Evolutionary conservation across 768 basidiomycete genomes (phyloP), one percentile per base, ranked within the genome.

Genomic region (Gymnopilus junonius): DNA sequence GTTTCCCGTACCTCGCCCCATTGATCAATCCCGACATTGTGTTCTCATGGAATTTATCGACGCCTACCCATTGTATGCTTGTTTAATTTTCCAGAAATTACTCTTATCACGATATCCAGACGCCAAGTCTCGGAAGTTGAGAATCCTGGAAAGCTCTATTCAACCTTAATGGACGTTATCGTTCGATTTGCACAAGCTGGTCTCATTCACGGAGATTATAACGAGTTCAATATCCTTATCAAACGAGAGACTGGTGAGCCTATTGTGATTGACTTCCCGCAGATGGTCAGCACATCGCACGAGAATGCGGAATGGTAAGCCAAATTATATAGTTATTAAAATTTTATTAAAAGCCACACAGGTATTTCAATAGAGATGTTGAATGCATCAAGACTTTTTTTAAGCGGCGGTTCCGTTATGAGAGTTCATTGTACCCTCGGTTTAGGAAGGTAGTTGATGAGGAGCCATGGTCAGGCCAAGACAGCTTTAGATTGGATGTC

Each of bases 341-440:
- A n/a, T n/a, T n/a, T n/a, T n/a, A n/a, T n/a, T n/a, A n/a, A n/a
- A 37, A 46, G 31, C 25, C 12, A 34, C 34, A n/a, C 60, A 65
- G 96, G 94, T 99, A 97, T 79, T 99, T 99, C 79, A 97, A 99
- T 76, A 90, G 97, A 21, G 97, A 99, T 76, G 97, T 99, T 8
- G 91, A 97, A 62, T 98, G 97, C 74, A 95, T 99, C 68, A 86
- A 95, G 34, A 89, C 86, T 8, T 99, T 97, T 79, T 99, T 99
- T 82, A 84, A 83, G 70, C 84, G 94, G 62, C 81, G 96, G 25
- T 99, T 98, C 79, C 86, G 89, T 62, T 99, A 97, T 74, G 97
- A 99, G 77, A 95, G 94, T 63, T 79, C 83, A 0, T 76, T 95
- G 42, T 99, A 93, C 77, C 97, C 97, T 14, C 86, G 85, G 58